These are phyloP conservation scores for Bacterosira constricta DNA, from an alignment of 108 stramenopile genomes.

Conservation along the genomic window DNA sequence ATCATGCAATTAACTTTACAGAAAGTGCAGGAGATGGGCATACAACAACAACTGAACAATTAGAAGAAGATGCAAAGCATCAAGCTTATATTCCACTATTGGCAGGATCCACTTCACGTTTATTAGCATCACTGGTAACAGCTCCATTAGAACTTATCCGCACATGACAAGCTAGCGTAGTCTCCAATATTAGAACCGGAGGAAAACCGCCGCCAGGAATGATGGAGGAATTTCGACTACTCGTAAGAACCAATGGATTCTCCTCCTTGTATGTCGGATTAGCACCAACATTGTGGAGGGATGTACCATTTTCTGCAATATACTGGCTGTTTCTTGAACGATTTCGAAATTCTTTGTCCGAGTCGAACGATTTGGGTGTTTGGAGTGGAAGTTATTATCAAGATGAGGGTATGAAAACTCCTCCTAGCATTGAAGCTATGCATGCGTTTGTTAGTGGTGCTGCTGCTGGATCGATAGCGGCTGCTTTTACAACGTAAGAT, in stretches of 20 bases:
- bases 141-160: constrained; percentile 89
- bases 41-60: not conserved
- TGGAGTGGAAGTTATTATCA: constrained; percentile 14
- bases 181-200: not conserved
- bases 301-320: constrained; percentile 93
- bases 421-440: constrained; percentile 24
- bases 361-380: not conserved
- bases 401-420: constrained; percentile 4
- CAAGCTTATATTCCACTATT: constrained; percentile 55
- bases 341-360: constrained; percentile 26
- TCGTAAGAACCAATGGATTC: constrained; percentile 65
- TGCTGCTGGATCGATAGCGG: constrained; percentile 82
- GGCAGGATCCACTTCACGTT: constrained; percentile 77
- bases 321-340: constrained; percentile 92
- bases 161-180: constrained; percentile 61
- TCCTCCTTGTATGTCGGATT: constrained; percentile 80
- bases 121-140: constrained; percentile 74
- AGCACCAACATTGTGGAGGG: constrained; percentile 88
- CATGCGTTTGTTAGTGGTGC: constrained; percentile 82
- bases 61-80: not conserved
- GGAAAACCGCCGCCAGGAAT: constrained; percentile 33
- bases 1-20: not conserved
- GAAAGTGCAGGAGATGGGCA: not conserved
- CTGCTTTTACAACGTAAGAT: constrained; percentile 78
- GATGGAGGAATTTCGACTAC: constrained; percentile 48